Percentiles rank a stretch among this genome's conserved stretches.
Conservation (phyloP, 257 asterid genomes). For the Pogostemon cablin region DNA sequence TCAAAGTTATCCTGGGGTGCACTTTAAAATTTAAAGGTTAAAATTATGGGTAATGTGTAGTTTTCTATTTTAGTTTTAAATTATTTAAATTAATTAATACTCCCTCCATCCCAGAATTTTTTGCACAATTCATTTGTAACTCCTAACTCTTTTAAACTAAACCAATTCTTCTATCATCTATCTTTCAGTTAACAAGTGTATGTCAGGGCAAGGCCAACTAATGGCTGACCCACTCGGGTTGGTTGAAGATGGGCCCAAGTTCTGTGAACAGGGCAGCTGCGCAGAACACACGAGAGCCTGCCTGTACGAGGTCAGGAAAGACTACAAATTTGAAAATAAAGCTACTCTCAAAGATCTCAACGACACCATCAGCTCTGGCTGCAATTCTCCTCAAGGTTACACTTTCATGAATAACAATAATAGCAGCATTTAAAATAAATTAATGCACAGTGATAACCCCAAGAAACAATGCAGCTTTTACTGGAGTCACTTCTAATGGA, state of each 20-base stretch:
- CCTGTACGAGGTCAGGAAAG: constrained; percentile 44
- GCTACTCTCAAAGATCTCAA: constrained; percentile 46
- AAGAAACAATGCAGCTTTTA: constrained; percentile 42
- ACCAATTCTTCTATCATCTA: neutral
- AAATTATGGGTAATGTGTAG: too few species aligned
- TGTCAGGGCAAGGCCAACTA: constrained; percentile 39
- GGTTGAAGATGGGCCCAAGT: constrained; percentile 45
- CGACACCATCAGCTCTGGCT: constrained; percentile 44
- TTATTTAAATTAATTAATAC: too few species aligned
- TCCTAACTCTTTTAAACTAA: too few species aligned
- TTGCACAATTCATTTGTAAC: too few species aligned
- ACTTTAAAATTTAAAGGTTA: too few species aligned
- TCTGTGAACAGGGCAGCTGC: constrained; percentile 49
- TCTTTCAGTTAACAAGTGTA: constrained; percentile 4
- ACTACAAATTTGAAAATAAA: constrained; percentile 48
- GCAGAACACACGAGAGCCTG: constrained; percentile 47
- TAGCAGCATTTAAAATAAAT: neutral
- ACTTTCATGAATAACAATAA: too few species aligned
- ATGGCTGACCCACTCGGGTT: constrained; percentile 40
- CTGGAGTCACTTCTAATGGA: constrained; percentile 35
- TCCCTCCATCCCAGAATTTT: too few species aligned
- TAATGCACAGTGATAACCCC: neutral
- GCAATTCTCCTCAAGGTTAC: constrained; percentile 37
- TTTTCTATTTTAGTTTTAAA: too few species aligned
- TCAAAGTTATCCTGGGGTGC: too few species aligned